Evolutionary conservation across 2,329 filamentous ascomycete species (phyloP).

Genomic region (Trichophyton verrucosum): DNA sequence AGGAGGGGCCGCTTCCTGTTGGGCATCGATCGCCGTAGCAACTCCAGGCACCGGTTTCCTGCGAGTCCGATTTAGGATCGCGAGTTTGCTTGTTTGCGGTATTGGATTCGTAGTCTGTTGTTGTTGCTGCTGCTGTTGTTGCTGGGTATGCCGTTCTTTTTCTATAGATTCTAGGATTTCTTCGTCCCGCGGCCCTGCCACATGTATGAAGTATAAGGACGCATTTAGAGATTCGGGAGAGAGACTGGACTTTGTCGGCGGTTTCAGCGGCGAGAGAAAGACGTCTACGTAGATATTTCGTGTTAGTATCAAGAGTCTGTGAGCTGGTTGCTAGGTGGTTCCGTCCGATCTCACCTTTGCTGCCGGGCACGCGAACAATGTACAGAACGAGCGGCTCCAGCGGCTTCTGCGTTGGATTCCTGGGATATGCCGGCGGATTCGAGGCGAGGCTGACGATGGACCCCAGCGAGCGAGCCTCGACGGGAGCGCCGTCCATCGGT

Average conservation of each 20-base stretch:
- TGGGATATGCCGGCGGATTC: constrained; percentile 75
- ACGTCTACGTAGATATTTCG: constrained; percentile 48
- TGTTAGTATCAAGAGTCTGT: neutral
- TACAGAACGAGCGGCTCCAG: constrained; percentile 71
- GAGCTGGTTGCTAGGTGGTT: neutral
- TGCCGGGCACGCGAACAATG: constrained; percentile 85
- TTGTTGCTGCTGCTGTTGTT: neutral
- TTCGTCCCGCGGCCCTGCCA: constrained; percentile 52
- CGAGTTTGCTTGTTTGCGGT: constrained; percentile 10
- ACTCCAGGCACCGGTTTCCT: constrained; percentile 27
- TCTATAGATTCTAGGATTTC: constrained; percentile 29
- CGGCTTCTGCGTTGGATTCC: constrained; percentile 56
- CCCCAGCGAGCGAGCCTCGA: constrained; percentile 76
- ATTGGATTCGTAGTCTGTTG: constrained; percentile 3
- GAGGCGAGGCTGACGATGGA: constrained; percentile 67
- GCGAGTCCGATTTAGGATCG: constrained; percentile 25
- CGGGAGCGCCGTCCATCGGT: constrained; percentile 1
- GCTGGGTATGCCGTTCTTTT: constrained; percentile 18
- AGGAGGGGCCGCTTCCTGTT: neutral
- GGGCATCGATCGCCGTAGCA: neutral
- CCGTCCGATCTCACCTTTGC: constrained; percentile 45
- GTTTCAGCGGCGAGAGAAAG: constrained; percentile 83
- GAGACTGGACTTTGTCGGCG: constrained; percentile 67
- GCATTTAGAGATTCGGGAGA: constrained; percentile 75
- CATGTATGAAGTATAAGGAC: constrained; percentile 83